A percentile compares a stretch with the other conserved stretches of the same genome.
These are phyloP conservation scores for Xylaria polymorpha DNA, from an alignment of 2,329 filamentous ascomycete genomes.

Conservation along the genomic window DNA sequence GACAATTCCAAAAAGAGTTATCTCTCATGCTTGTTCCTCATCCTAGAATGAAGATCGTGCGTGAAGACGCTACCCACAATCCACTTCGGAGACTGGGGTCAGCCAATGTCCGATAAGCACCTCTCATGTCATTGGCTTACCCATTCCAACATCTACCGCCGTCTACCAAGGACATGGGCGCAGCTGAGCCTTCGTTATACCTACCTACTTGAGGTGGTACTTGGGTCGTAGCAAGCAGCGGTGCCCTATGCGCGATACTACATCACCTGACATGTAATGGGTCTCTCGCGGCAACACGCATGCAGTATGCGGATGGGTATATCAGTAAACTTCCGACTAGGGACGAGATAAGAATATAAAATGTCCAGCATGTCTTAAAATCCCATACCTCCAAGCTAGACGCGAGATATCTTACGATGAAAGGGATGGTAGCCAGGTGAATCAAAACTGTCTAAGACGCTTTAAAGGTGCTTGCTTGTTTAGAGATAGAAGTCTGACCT, in stretches of 20 bases:
- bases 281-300: slow-evolving; percentile 4
- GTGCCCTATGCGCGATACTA: slow-evolving; percentile 8
- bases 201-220: neutral
- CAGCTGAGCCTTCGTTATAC: slow-evolving; percentile 1
- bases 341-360: slow-evolving; percentile 27
- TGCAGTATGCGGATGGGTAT: neutral
- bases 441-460: neutral
- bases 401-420: neutral
- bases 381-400: neutral
- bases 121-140: slow-evolving; percentile 31
- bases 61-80: slow-evolving; percentile 17
- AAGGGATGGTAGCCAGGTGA: neutral
- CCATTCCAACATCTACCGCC: slow-evolving; percentile 7
- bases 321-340: neutral
- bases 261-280: slow-evolving; percentile 28
- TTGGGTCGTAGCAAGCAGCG: neutral
- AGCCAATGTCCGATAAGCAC: slow-evolving; percentile 27
- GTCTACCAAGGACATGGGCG: slow-evolving; percentile 3
- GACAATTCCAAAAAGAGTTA: neutral
- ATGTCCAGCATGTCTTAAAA: slow-evolving; percentile 9
- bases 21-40: neutral
- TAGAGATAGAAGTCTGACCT: neutral
- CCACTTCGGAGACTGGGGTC: slow-evolving; percentile 23
- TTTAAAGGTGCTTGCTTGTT: neutral
- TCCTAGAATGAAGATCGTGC: slow-evolving; percentile 23